Percentiles rank a stretch among this genome's conserved stretches.
These are phyloP conservation scores for Arabidopsis thaliana DNA, from an alignment of 345 rosid species.

Conservation along the genomic window DNA sequence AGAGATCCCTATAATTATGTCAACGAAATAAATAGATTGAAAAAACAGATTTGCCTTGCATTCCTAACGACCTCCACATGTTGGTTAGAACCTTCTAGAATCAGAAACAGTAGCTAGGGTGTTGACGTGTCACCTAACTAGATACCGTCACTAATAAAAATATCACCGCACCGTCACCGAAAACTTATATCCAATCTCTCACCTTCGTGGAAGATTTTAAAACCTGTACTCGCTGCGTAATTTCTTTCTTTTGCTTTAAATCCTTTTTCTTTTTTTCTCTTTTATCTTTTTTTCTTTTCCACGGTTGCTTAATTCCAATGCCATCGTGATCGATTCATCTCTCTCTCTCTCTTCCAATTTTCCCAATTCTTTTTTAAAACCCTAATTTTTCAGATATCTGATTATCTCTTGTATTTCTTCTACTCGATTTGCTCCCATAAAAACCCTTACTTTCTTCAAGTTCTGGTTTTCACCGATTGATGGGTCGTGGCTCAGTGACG, in stretches of 20 bases:
- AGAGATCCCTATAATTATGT: background rate
- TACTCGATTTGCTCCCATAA: background rate
- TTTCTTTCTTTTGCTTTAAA: background rate
- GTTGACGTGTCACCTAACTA: conserved; percentile 34
- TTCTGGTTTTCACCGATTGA: conserved; percentile 33
- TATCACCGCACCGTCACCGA: conserved; percentile 27
- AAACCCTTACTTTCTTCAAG: conserved; percentile 25
- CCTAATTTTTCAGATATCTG: conserved; percentile 34
- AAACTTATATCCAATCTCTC: conserved; percentile 18
- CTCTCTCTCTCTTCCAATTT: conserved; percentile 13
- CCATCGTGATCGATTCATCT: conserved; percentile 36
- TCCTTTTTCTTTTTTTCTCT: too few species aligned
- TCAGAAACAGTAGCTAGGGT: background rate
- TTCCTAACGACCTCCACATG: conserved; percentile 27
- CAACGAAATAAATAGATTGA: conserved; percentile 16
- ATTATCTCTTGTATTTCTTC: background rate
- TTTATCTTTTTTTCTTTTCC: background rate
- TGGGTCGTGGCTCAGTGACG: conserved; percentile 64
- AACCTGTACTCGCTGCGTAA: conserved; percentile 22
- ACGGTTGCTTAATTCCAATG: conserved; percentile 32
- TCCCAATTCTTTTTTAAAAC: conserved; percentile 42
- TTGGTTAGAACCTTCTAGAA: conserved; percentile 30
- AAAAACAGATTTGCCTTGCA: conserved; percentile 7
- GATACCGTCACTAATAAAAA: background rate
- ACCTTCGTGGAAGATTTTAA: conserved; percentile 38